phyloP scores from a whole-genome alignment of 1,284 basidiomycete genomes.

The Pseudozyma tsukubaensis region DNA sequence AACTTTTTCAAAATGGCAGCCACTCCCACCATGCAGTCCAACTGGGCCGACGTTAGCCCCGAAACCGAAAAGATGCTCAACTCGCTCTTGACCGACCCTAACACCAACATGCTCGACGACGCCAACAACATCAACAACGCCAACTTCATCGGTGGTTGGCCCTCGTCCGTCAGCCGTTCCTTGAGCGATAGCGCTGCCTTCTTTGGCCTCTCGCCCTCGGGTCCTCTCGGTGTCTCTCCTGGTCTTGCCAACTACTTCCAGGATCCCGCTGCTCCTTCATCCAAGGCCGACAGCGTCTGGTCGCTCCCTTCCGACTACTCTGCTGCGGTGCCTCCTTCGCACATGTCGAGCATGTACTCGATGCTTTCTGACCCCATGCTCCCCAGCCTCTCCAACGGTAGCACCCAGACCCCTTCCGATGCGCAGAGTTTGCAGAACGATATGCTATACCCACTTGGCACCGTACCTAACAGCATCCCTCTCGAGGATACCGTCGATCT shows the following conservation, averaged over 20 bases:
- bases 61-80: slow-evolving; percentile 43
- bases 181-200: slow-evolving; percentile 16
- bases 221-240: slow-evolving; percentile 20
- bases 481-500: slow-evolving; percentile 29
- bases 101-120: neutral
- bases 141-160: slow-evolving; percentile 9
- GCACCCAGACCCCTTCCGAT: slow-evolving; percentile 18
- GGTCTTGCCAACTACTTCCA: slow-evolving; percentile 17
- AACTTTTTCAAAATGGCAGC: slow-evolving; percentile 6
- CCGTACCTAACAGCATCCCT: slow-evolving; percentile 10
- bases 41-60: slow-evolving; percentile 24
- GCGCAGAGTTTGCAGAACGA: slow-evolving; percentile 26
- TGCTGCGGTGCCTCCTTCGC: neutral
- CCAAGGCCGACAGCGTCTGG: slow-evolving; percentile 14
- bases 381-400: slow-evolving; percentile 16
- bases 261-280: slow-evolving; percentile 1
- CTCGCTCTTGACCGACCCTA: slow-evolving; percentile 15
- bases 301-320: slow-evolving; percentile 12
- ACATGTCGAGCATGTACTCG: slow-evolving; percentile 8
- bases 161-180: slow-evolving; percentile 5
- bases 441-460: slow-evolving; percentile 31
- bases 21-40: slow-evolving; percentile 14
- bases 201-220: slow-evolving; percentile 26
- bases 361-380: slow-evolving; percentile 10
- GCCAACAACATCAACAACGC: neutral